phyloP scores from a whole-genome alignment of 169 alveolate genomes.

The Plasmodium falciparum region DNA sequence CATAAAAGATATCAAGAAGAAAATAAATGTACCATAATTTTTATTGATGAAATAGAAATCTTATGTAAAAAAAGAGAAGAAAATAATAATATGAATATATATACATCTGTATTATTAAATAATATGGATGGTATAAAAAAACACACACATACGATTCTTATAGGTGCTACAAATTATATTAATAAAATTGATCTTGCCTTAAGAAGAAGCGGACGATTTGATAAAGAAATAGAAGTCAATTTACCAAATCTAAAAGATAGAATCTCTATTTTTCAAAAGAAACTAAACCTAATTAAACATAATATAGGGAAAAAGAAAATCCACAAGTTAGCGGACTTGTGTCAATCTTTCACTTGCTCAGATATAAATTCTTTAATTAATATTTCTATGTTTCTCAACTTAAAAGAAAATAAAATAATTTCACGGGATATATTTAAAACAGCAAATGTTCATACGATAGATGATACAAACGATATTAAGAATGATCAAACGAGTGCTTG shows the following conservation, averaged over 20 bases:
- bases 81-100: constrained; percentile 27
- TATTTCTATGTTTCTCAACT: constrained; percentile 76
- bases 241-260: constrained; percentile 95
- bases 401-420: constrained; percentile 30
- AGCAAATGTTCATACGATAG: background rate
- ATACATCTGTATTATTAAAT: constrained; percentile 48
- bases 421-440: constrained; percentile 21
- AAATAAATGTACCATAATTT: constrained; percentile 75
- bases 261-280: constrained; percentile 86
- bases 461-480: background rate
- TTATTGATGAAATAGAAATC: constrained; percentile 87
- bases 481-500: no score
- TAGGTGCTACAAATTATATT: constrained; percentile 95
- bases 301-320: constrained; percentile 77
- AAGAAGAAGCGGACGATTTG: constrained; percentile 98
- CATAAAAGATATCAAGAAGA: constrained; percentile 65
- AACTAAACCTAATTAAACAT: constrained; percentile 80
- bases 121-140: constrained; percentile 72
- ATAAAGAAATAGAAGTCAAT: constrained; percentile 94
- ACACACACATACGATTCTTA: constrained; percentile 82
- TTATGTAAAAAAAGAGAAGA: constrained; percentile 80
- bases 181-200: constrained; percentile 94
- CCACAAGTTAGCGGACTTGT: constrained; percentile 78
- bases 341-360: constrained; percentile 92
- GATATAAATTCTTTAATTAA: constrained; percentile 85